Evolutionary conservation across 441 rosid species (phyloP).

Genomic region (California macrophylla): DNA sequence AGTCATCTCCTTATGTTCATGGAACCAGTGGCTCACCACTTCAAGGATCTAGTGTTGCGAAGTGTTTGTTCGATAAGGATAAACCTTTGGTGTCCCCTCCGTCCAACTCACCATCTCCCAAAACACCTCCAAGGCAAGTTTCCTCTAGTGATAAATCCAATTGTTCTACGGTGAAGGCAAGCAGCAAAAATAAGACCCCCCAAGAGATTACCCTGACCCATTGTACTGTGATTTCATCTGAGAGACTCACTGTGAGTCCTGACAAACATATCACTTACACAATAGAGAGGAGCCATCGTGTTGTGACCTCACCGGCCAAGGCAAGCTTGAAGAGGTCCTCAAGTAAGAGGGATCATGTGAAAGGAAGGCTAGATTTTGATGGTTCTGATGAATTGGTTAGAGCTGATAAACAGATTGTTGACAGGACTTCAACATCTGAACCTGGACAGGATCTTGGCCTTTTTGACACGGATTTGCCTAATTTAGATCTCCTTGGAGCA

Average conservation of each 20-base stretch:
- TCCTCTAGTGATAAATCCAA: constrained; percentile 31
- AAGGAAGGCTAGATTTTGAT: constrained; percentile 65
- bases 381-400: constrained; percentile 31
- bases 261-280: constrained; percentile 45
- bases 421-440: constrained; percentile 40
- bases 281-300: constrained; percentile 50
- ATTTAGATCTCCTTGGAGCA: constrained; percentile 50
- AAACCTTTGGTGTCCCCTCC: constrained; percentile 26
- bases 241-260: constrained; percentile 63
- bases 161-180: constrained; percentile 28
- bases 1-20: constrained; percentile 16
- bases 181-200: constrained; percentile 28
- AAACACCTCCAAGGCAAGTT: constrained; percentile 51
- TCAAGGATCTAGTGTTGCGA: constrained; percentile 43
- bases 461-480: constrained; percentile 58
- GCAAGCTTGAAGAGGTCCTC: constrained; percentile 27
- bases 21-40: constrained; percentile 16
- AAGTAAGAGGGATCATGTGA: constrained; percentile 46
- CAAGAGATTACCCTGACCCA: constrained; percentile 46
- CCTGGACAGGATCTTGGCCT: constrained; percentile 49
- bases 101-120: constrained; percentile 36
- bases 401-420: constrained; percentile 23
- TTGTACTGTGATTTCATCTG: constrained; percentile 58
- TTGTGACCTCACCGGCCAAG: constrained; percentile 54
- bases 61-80: constrained; percentile 47